Evolutionary conservation across 2,329 filamentous ascomycete species (phyloP).

Genomic region (Ophiostoma quercus): DNA sequence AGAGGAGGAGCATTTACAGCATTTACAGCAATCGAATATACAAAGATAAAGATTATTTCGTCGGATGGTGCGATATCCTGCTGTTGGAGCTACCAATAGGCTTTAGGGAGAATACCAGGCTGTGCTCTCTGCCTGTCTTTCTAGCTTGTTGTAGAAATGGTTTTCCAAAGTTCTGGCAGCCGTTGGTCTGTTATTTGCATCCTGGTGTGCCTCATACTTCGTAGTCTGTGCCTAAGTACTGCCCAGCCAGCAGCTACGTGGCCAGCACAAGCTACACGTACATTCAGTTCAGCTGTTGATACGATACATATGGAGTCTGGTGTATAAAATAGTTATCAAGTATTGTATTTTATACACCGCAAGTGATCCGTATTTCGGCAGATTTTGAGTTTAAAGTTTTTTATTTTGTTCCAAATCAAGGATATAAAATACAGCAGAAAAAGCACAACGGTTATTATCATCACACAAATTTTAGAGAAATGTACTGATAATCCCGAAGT

Average conservation of each 20-base stretch:
- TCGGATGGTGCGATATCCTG: neutral
- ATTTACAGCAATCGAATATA: conserved; percentile 4
- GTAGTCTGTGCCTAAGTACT: neutral
- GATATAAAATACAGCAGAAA: too few species aligned
- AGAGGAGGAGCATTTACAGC: conserved; percentile 7
- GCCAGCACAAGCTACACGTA: neutral
- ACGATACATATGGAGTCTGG: neutral
- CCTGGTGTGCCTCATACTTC: neutral
- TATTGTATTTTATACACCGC: too few species aligned
- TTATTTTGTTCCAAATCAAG: too few species aligned
- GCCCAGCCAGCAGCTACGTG: neutral
- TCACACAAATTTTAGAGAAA: too few species aligned
- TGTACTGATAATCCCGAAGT: too few species aligned
- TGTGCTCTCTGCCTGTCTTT: neutral
- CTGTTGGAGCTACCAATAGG: neutral
- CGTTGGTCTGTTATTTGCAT: neutral
- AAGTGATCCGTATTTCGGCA: too few species aligned
- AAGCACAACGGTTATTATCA: too few species aligned
- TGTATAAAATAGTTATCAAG: neutral
- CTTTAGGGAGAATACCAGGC: neutral
- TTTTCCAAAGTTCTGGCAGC: neutral
- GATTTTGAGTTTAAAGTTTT: too few species aligned
- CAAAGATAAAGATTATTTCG: neutral
- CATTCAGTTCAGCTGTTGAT: neutral
- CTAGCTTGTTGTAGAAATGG: neutral